Conservation (phyloP, 768 basidiomycete genomes). For the Tulasnella sp. region DNA sequence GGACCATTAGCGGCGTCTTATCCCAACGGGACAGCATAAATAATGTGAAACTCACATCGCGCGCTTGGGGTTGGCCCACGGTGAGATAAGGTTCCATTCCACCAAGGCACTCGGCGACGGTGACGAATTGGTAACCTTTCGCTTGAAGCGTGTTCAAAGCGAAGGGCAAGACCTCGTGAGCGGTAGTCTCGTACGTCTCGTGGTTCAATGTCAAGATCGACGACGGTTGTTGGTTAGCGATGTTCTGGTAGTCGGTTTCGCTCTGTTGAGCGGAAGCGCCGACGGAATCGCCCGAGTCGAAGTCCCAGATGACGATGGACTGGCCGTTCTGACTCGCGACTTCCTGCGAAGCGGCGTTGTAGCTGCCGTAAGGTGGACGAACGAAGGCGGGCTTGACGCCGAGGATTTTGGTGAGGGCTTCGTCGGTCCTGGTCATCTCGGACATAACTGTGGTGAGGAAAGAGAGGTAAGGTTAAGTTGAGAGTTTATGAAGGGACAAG, state of each 20-base stretch:
- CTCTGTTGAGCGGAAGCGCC: neutral
- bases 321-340: neutral
- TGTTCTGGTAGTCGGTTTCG: slow-evolving; percentile 10
- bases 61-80: neutral
- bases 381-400: slow-evolving; percentile 24
- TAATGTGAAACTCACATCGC: neutral
- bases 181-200: slow-evolving; percentile 25
- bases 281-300: slow-evolving; percentile 26
- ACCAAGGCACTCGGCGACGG: slow-evolving; percentile 18
- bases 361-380: slow-evolving; percentile 27
- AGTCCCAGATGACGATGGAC: slow-evolving; percentile 28
- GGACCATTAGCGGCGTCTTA: neutral
- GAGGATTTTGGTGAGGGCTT: slow-evolving; percentile 23
- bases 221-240: neutral
- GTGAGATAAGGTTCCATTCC: neutral
- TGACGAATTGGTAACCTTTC: neutral
- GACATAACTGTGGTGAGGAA: neutral
- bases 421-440: neutral
- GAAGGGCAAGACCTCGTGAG: neutral
- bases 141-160: neutral
- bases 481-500: too few species aligned
- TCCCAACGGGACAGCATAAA: neutral
- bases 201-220: slow-evolving; percentile 31
- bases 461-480: neutral
- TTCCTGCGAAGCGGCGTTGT: neutral